Conservation (phyloP, 225 moss, liverwort and hornwort genomes). For the Asterella californica region DNA sequence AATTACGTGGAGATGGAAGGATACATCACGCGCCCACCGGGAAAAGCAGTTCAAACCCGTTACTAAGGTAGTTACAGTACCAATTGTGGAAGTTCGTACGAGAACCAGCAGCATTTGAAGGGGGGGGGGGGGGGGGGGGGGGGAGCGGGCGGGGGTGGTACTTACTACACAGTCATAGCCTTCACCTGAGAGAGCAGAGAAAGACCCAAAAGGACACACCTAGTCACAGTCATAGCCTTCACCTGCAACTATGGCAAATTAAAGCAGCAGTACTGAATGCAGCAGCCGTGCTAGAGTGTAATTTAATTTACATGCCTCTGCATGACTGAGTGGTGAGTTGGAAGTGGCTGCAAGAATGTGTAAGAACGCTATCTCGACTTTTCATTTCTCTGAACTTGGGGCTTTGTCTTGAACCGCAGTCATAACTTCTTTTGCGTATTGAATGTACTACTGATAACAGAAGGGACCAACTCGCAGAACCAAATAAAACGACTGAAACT, state of each 20-base stretch:
- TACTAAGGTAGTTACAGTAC: no score
- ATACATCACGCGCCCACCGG: no score
- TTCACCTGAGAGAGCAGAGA: background rate
- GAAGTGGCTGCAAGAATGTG: background rate
- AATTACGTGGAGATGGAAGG: no score
- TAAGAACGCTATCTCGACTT: background rate
- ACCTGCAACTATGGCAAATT: background rate
- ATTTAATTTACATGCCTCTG: background rate
- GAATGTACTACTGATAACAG: background rate
- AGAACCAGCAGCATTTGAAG: no score
- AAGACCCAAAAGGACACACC: background rate
- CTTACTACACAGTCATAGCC: background rate
- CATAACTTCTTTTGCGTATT: background rate
- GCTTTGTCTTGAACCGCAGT: background rate
- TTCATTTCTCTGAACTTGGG: no score
- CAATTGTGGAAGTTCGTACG: no score
- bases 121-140: no score
- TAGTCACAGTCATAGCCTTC: background rate
- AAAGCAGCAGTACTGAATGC: slow-evolving; percentile 4
- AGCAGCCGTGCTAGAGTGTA: background rate
- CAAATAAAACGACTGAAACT: background rate
- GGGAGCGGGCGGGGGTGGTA: no score
- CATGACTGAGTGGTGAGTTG: background rate
- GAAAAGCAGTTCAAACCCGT: no score
- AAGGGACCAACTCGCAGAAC: background rate